Conservation (phyloP, 75 land plant species). For the Pinus taeda region DNA sequence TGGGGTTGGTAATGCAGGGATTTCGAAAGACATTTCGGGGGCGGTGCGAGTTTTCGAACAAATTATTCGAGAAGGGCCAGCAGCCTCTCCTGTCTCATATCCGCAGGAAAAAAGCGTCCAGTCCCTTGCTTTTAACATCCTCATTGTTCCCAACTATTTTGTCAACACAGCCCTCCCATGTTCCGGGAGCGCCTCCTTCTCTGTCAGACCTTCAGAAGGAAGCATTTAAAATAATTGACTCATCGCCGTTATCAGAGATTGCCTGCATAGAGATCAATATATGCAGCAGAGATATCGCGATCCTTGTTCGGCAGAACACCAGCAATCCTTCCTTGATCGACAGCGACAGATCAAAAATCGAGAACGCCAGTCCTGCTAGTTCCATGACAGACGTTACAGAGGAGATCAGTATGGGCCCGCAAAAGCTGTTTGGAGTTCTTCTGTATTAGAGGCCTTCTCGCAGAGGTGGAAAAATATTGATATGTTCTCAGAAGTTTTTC, state of each 20-base stretch:
- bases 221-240: too few relatives aligned
- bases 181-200: constrained; percentile 17
- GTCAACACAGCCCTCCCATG: too few relatives aligned
- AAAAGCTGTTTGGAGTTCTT: constrained; percentile 59
- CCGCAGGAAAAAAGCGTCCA: constrained; percentile 51
- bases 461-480: too few relatives aligned
- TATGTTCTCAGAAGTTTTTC: too few relatives aligned
- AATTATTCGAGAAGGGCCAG: constrained; percentile 81
- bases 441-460: constrained; percentile 20
- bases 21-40: constrained; percentile 87
- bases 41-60: constrained; percentile 90
- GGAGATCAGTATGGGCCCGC: background rate
- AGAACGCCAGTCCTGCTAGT: background rate
- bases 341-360: background rate
- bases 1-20: too few relatives aligned
- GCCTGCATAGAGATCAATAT: constrained; percentile 66
- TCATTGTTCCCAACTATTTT: too few relatives aligned
- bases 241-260: constrained; percentile 68
- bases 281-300: constrained; percentile 48
- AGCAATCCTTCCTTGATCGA: background rate
- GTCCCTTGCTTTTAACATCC: too few relatives aligned
- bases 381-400: constrained; percentile 3
- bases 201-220: constrained; percentile 57
- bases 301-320: background rate
- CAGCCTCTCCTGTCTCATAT: constrained; percentile 80